Evolutionary conservation across 768 basidiomycete species (phyloP).

Genomic region (Rhizopogon vinicolor): DNA sequence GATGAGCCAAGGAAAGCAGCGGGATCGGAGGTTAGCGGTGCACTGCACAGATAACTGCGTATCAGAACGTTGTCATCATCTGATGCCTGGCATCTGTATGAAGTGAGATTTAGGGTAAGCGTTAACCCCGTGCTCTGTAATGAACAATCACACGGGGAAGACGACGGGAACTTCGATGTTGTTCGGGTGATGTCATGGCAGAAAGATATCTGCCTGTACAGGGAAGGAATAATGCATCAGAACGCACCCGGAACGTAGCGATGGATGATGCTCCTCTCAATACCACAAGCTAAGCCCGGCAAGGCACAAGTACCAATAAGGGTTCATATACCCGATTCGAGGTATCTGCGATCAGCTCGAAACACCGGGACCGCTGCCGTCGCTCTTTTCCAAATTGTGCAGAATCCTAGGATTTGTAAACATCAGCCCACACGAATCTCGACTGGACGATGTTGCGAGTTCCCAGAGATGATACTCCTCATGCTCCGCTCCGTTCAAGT

Average conservation of each 20-base stretch:
- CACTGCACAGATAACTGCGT: neutral
- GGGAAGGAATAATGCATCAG: too few relatives aligned
- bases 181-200: too few relatives aligned
- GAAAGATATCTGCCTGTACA: too few relatives aligned
- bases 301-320: neutral
- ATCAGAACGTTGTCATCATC: neutral
- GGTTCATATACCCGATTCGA: neutral
- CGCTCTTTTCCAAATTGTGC: neutral
- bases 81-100: neutral
- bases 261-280: too few relatives aligned
- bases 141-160: neutral
- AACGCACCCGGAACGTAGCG: too few relatives aligned
- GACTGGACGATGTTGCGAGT: too few relatives aligned
- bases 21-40: neutral
- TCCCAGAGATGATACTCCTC: neutral
- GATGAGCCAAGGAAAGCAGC: neutral
- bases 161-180: too few relatives aligned
- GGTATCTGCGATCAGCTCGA: neutral
- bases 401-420: neutral
- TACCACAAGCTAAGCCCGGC: neutral
- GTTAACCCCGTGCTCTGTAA: neutral
- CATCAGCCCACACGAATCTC: neutral
- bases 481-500: neutral
- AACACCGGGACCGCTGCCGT: neutral
- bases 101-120: neutral